phyloP scores from a whole-genome alignment of 345 rosid species.

The Eucalyptus marginata region DNA sequence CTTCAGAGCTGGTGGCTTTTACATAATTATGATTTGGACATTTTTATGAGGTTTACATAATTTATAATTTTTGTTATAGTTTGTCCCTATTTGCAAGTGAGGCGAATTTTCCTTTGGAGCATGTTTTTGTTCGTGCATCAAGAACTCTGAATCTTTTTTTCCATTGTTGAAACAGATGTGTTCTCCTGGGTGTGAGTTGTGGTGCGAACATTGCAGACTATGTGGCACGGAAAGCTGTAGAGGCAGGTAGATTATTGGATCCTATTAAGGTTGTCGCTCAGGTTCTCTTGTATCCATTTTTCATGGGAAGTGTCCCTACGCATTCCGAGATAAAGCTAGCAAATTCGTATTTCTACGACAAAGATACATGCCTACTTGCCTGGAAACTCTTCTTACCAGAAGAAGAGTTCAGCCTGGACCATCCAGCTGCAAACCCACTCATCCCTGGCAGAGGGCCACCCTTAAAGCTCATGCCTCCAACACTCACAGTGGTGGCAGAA shows the following conservation, averaged over 20 bases:
- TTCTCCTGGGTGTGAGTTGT: conserved; percentile 88
- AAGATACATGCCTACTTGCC: conserved; percentile 61
- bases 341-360: conserved; percentile 86
- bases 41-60: not conserved
- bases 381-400: conserved; percentile 86
- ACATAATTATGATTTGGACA: not conserved
- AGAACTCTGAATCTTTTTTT: not conserved
- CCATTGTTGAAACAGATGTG: conserved; percentile 44
- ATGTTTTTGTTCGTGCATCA: not conserved
- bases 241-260: conserved; percentile 52
- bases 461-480: conserved; percentile 85
- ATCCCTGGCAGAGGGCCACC: conserved; percentile 65
- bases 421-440: conserved; percentile 82
- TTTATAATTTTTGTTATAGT: not conserved
- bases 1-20: not conserved
- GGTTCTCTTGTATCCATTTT: conserved; percentile 85
- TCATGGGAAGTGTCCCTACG: conserved; percentile 70
- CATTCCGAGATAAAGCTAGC: conserved; percentile 81
- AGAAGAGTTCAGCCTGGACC: conserved; percentile 70
- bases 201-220: conserved; percentile 85
- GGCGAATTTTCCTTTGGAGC: not conserved
- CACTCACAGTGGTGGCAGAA: conserved; percentile 86
- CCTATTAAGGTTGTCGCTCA: conserved; percentile 96
- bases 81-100: not conserved
- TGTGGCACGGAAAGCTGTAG: conserved; percentile 69